Evolutionary conservation across 352 stramenopile species (phyloP).

Genomic region (Phytophthora crassamura): DNA sequence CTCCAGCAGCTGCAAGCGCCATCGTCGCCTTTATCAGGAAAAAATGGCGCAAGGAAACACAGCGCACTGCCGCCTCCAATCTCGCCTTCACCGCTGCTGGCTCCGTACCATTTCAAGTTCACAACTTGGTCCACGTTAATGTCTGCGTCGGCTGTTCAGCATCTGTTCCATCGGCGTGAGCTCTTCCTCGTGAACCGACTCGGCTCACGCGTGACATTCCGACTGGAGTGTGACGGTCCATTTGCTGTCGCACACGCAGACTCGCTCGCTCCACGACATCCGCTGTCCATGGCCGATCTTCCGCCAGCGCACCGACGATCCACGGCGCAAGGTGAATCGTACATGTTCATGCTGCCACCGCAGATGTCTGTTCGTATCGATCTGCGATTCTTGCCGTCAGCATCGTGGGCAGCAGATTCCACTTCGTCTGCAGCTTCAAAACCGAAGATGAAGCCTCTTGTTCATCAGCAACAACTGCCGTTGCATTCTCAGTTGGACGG

Average conservation of each 20-base stretch:
- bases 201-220: slow-evolving; percentile 69
- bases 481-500: slow-evolving; percentile 46
- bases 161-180: slow-evolving; percentile 60
- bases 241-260: slow-evolving; percentile 69
- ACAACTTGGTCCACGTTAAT: slow-evolving; percentile 76
- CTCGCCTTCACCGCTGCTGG: background rate
- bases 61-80: background rate
- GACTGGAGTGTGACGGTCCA: slow-evolving; percentile 66
- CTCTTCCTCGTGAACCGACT: slow-evolving; percentile 69
- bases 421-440: slow-evolving; percentile 14
- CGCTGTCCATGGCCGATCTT: slow-evolving; percentile 61
- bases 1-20: slow-evolving; percentile 14
- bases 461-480: slow-evolving; percentile 26
- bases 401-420: slow-evolving; percentile 10
- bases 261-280: slow-evolving; percentile 68
- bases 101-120: slow-evolving; percentile 67
- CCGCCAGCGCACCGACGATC: slow-evolving; percentile 56
- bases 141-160: slow-evolving; percentile 25
- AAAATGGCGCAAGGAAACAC: slow-evolving; percentile 7
- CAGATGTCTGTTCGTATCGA: slow-evolving; percentile 76
- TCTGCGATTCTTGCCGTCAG: slow-evolving; percentile 57
- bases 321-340: slow-evolving; percentile 62
- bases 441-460: slow-evolving; percentile 16
- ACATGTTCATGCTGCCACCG: slow-evolving; percentile 73
- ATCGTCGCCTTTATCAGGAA: slow-evolving; percentile 3